These are phyloP conservation scores for Aureoboletus auriporus DNA, from an alignment of 768 basidiomycete genomes.

Conservation along the genomic window DNA sequence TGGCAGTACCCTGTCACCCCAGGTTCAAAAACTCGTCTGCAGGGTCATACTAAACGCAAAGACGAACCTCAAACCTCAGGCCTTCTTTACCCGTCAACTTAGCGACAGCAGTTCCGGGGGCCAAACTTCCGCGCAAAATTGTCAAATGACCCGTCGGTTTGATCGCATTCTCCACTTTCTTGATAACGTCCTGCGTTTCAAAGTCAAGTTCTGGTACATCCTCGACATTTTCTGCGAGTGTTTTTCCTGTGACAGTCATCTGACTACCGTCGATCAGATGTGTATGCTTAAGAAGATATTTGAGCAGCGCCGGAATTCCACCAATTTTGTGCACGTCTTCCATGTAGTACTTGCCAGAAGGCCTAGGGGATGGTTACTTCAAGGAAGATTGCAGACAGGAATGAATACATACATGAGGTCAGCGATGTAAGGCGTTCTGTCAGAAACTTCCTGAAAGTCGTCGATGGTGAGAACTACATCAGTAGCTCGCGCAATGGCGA, in stretches of 20 bases:
- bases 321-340: conserved; percentile 85
- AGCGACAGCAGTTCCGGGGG: conserved; percentile 83
- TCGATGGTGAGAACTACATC: conserved; percentile 74
- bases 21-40: background rate
- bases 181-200: conserved; percentile 72
- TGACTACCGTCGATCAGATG: conserved; percentile 77
- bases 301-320: conserved; percentile 79
- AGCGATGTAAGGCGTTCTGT: conserved; percentile 81
- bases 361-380: conserved; percentile 37
- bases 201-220: conserved; percentile 74
- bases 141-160: conserved; percentile 84
- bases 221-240: conserved; percentile 80
- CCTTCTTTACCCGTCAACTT: conserved; percentile 96
- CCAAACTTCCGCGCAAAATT: conserved; percentile 85
- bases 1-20: conserved; percentile 56
- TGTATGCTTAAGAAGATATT: conserved; percentile 76
- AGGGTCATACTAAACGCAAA: background rate
- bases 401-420: conserved; percentile 59
- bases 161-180: conserved; percentile 70
- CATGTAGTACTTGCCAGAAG: conserved; percentile 86
- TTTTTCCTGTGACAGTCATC: conserved; percentile 89
- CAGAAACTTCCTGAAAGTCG: conserved; percentile 78
- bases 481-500: conserved; percentile 82
- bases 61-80: conserved; percentile 64
- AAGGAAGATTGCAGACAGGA: background rate